These are phyloP conservation scores for Lipomyces lipofer DNA, from an alignment of 805 yeast species.

Conservation along the genomic window DNA sequence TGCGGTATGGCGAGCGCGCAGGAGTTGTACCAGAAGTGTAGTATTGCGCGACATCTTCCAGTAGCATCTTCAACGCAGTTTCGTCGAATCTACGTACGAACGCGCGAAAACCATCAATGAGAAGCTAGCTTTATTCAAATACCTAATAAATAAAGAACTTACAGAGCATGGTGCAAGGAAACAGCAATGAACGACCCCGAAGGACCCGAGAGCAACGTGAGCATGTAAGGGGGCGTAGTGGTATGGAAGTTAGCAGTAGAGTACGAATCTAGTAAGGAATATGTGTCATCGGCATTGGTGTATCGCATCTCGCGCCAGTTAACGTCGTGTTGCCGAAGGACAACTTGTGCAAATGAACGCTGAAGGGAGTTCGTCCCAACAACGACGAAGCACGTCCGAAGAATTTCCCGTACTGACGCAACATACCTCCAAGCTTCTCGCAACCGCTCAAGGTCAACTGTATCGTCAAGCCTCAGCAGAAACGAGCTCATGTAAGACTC, in stretches of 20 bases:
- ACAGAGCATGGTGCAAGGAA: conserved; percentile 29
- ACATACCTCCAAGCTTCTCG: conserved; percentile 10
- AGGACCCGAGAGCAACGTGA: not conserved
- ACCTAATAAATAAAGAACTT: conserved; percentile 7
- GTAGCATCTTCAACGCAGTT: conserved; percentile 20
- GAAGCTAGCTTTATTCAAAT: too few relatives aligned
- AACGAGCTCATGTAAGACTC: conserved; percentile 21
- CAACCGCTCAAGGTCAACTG: conserved; percentile 5
- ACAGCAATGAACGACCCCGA: conserved; percentile 6
- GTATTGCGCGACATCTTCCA: conserved; percentile 6
- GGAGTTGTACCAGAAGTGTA: not conserved
- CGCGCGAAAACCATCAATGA: too few relatives aligned
- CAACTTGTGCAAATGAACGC: conserved; percentile 23
- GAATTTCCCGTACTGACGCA: conserved; percentile 8
- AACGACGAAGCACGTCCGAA: conserved; percentile 28
- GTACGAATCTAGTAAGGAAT: too few relatives aligned
- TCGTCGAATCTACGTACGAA: conserved; percentile 31
- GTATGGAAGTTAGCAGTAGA: too few relatives aligned
- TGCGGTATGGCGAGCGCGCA: conserved; percentile 5
- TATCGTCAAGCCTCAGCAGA: conserved; percentile 5
- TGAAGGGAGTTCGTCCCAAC: conserved; percentile 8
- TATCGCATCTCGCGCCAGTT: not conserved
- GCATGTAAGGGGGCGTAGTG: conserved; percentile 11
- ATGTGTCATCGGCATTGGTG: too few relatives aligned
- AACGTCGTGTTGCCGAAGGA: not conserved